Evolutionary conservation across 352 stramenopile genomes (phyloP).

Genomic region (Globisporangium canariense): DNA sequence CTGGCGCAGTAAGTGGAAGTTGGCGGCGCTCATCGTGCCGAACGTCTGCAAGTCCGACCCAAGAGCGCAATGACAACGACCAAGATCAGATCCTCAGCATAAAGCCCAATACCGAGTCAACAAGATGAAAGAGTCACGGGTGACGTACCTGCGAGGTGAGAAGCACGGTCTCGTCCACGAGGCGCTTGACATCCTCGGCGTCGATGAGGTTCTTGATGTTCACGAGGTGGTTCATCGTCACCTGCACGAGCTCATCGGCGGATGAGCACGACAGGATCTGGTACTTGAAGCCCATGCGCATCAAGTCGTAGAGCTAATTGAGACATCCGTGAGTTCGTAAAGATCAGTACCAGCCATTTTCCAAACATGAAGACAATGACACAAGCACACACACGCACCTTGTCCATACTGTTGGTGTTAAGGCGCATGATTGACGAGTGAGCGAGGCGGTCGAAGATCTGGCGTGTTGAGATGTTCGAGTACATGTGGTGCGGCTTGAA

Average conservation of each 20-base stretch:
- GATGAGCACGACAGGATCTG: constrained; percentile 82
- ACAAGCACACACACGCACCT: constrained; percentile 30
- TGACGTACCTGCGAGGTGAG: constrained; percentile 53
- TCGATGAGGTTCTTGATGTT: constrained; percentile 77
- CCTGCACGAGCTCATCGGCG: constrained; percentile 82
- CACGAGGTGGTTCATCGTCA: constrained; percentile 86
- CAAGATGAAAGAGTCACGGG: too few relatives aligned
- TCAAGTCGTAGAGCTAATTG: constrained; percentile 87
- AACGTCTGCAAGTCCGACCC: constrained; percentile 38
- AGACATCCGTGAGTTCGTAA: not conserved
- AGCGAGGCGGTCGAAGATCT: constrained; percentile 90
- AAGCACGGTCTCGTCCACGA: constrained; percentile 78
- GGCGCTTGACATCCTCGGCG: constrained; percentile 50
- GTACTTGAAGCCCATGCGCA: constrained; percentile 96
- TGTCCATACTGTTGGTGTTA: constrained; percentile 93
- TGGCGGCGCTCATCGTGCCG: constrained; percentile 47
- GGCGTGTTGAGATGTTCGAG: constrained; percentile 81
- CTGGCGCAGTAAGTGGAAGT: constrained; percentile 86
- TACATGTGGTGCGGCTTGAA: constrained; percentile 93
- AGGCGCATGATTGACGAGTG: constrained; percentile 94
- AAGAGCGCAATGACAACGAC: too few relatives aligned
- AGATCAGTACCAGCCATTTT: not conserved
- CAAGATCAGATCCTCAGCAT: not conserved
- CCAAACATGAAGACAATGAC: not conserved
- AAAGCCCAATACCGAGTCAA: not conserved